Conservation (phyloP, 768 basidiomycete genomes). For the Psilocybe sp. region DNA sequence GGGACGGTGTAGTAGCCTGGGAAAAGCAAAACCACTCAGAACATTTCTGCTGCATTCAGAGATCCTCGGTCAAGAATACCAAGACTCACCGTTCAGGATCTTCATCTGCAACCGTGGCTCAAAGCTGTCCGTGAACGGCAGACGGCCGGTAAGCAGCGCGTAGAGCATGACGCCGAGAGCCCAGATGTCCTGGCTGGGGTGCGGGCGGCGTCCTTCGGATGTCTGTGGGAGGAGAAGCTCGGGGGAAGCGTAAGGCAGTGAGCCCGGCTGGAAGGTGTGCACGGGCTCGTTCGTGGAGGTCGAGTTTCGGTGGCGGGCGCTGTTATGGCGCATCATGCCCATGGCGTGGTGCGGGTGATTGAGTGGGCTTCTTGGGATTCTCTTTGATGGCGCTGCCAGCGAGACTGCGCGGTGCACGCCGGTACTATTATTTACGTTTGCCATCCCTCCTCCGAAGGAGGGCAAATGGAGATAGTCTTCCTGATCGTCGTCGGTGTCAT, state of each 20-base stretch:
- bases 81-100: constrained; percentile 70
- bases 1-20: constrained; percentile 66
- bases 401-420: constrained; percentile 39
- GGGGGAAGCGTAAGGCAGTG: constrained; percentile 87
- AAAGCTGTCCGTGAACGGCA: constrained; percentile 88
- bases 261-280: constrained; percentile 64
- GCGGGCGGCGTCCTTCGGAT: constrained; percentile 34
- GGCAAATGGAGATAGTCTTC: not conserved
- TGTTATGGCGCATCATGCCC: constrained; percentile 36
- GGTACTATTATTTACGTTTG: constrained; percentile 6
- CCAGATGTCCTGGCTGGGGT: constrained; percentile 93
- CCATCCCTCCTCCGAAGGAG: too few relatives aligned
- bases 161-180: constrained; percentile 90
- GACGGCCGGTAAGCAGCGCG: constrained; percentile 72
- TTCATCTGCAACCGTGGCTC: constrained; percentile 92
- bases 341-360: constrained; percentile 24
- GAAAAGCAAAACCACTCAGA: constrained; percentile 8
- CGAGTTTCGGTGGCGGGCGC: constrained; percentile 50
- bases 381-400: constrained; percentile 27
- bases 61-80: constrained; percentile 8
- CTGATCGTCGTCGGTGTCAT: constrained; percentile 35
- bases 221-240: constrained; percentile 73
- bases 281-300: constrained; percentile 29
- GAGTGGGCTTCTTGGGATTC: constrained; percentile 18
- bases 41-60: not conserved